Conservation (phyloP, 495 filamentous ascomycete species). For the Xylaria castorea region DNA sequence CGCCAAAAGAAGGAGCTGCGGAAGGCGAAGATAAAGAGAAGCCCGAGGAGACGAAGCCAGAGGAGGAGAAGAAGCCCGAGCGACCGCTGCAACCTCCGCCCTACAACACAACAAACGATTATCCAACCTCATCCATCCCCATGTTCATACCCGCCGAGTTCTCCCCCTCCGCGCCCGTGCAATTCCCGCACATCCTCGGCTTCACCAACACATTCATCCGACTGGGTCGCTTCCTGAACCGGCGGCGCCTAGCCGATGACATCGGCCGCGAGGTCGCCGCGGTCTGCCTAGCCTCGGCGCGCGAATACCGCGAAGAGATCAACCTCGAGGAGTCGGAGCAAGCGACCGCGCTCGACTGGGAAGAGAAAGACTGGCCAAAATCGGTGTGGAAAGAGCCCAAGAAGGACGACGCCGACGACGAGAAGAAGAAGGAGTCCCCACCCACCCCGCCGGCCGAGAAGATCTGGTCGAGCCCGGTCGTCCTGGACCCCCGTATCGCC, state of each 20-base stretch:
- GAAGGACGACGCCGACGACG: conserved; percentile 57
- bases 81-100: conserved; percentile 61
- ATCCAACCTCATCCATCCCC: conserved; percentile 67
- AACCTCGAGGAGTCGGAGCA: conserved; percentile 64
- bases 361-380: conserved; percentile 91
- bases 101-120: conserved; percentile 74
- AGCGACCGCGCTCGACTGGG: conserved; percentile 69
- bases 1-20: conserved; percentile 11
- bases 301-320: conserved; percentile 49
- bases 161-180: conserved; percentile 71
- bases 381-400: conserved; percentile 73
- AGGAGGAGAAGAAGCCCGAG: conserved; percentile 54
- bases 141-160: conserved; percentile 64
- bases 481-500: conserved; percentile 78
- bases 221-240: conserved; percentile 86
- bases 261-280: conserved; percentile 90
- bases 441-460: conserved; percentile 53
- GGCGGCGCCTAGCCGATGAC: conserved; percentile 81
- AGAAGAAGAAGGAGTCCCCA: conserved; percentile 29
- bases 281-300: conserved; percentile 71
- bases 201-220: conserved; percentile 90
- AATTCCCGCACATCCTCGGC: conserved; percentile 89
- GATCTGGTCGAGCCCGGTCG: conserved; percentile 78
- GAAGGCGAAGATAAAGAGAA: conserved; percentile 37
- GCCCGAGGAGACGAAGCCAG: conserved; percentile 39